A percentile compares a stretch with the other conserved stretches of the same genome.
Evolutionary conservation across 768 basidiomycete species (phyloP).

Genomic region (Boletus pseudopeckii): DNA sequence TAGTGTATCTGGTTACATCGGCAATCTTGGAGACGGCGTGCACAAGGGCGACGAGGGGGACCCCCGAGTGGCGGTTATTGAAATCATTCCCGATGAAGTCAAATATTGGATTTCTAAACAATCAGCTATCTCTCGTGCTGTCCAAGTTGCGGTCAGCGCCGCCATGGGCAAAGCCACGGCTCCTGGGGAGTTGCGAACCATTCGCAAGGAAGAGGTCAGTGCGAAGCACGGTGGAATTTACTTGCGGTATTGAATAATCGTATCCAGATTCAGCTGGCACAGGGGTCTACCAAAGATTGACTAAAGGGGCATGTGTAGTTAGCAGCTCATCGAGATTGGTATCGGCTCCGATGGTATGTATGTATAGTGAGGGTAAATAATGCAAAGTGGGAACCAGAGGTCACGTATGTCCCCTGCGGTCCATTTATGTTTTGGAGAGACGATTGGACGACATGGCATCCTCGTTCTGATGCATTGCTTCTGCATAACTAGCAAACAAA

Average conservation of each 20-base stretch:
- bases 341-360: slow-evolving; percentile 15
- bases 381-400: not conserved
- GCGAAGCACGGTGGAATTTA: not conserved
- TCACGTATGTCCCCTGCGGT: slow-evolving; percentile 17
- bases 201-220: slow-evolving; percentile 69
- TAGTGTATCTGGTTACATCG: slow-evolving; percentile 76
- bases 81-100: slow-evolving; percentile 77
- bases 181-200: slow-evolving; percentile 75
- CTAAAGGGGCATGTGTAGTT: not conserved
- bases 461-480: slow-evolving; percentile 75
- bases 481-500: slow-evolving; percentile 46
- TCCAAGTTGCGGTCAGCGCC: slow-evolving; percentile 57
- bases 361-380: not conserved
- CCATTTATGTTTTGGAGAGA: slow-evolving; percentile 38
- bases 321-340: not conserved
- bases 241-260: not conserved
- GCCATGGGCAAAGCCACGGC: slow-evolving; percentile 59
- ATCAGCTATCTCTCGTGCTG: slow-evolving; percentile 51
- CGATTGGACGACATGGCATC: slow-evolving; percentile 68
- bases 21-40: slow-evolving; percentile 78
- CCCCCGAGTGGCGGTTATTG: slow-evolving; percentile 75
- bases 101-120: slow-evolving; percentile 75
- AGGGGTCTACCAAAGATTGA: slow-evolving; percentile 9
- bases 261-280: slow-evolving; percentile 20
- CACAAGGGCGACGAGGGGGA: slow-evolving; percentile 81